phyloP scores from a whole-genome alignment of 2,329 filamentous ascomycete genomes.

The Apiospora marii region DNA sequence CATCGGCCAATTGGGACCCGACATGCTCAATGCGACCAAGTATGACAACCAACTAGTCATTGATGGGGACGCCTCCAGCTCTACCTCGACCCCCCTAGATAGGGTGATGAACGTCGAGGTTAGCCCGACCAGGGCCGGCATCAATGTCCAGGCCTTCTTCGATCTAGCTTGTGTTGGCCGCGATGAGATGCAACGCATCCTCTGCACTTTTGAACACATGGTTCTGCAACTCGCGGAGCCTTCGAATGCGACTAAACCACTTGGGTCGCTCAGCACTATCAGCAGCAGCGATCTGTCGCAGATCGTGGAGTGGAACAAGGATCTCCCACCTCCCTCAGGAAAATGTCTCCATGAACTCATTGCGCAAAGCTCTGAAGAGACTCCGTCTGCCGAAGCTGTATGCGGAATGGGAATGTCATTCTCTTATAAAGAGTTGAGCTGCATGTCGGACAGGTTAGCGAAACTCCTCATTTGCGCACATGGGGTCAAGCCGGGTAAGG shows the following conservation, averaged over 20 bases:
- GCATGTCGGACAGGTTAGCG: slow-evolving; percentile 23
- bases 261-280: slow-evolving; percentile 9
- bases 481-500: slow-evolving; percentile 17
- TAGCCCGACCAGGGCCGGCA: slow-evolving; percentile 19
- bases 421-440: slow-evolving; percentile 18
- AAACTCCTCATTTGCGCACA: slow-evolving; percentile 14
- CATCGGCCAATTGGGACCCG: slow-evolving; percentile 19
- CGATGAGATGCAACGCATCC: slow-evolving; percentile 25
- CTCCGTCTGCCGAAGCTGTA: slow-evolving; percentile 21
- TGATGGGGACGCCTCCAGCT: slow-evolving; percentile 18
- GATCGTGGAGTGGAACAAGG: slow-evolving; percentile 23
- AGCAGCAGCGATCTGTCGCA: slow-evolving; percentile 20
- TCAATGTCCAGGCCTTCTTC: slow-evolving; percentile 25
- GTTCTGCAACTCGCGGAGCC: slow-evolving; percentile 20
- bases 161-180: slow-evolving; percentile 21
- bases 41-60: slow-evolving; percentile 26
- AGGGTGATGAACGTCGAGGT: slow-evolving; percentile 23
- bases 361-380: background rate
- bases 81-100: slow-evolving; percentile 22
- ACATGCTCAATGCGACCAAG: slow-evolving; percentile 26
- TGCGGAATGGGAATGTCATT: slow-evolving; percentile 22
- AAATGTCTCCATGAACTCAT: slow-evolving; percentile 14
- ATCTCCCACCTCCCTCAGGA: background rate
- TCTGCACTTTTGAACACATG: slow-evolving; percentile 22
- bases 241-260: slow-evolving; percentile 22